Evolutionary conservation across 164 flowering plant species (phyloP), one percentile per base, ranked within the genome.

Genomic region (Vitis rupestris): DNA sequence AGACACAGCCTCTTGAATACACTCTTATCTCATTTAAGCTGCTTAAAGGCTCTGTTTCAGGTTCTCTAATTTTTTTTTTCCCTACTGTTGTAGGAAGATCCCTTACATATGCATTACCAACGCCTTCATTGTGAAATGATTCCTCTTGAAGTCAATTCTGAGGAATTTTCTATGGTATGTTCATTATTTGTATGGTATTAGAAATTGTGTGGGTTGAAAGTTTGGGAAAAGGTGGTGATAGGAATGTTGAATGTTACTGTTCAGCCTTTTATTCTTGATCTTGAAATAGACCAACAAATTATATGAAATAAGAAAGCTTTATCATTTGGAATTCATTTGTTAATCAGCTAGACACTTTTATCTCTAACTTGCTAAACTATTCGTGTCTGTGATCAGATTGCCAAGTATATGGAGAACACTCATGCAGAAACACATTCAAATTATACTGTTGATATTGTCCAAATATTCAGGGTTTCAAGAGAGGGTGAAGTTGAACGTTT

Each of bases 381-480:
- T 37, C 7, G 19, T 67, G 44, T 14, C 50, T 50, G 17, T 63
- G 61, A 50, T 56, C 84, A 94, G 99, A 82, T 94, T 70, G 80
- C 73, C 54, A 87, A 70, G 66, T 94, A 94, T 74, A 83, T 79
- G 84, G 70, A 82, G 80, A 92, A 94, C 70, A 92, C 99, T 68
- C 97, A 92, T 80, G 99, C 94, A 49, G 85, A 87, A 79, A 92
- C 97, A 63, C 99, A 94, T 84, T 80, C 90, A 57, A 63, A 69
- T 67, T 94, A 92, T 72, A 73, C 78, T 10, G 93, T 90, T 65
- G 89, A 91, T 64, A 94, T 92, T 62, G 81, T 79, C 67, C 95
- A 90, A 60, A 63, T 91, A 74, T 94, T 92, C 79, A 84, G 81
- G 66, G 85, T 82, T 47, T 81, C 87, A 65, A 85, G 86, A 76